phyloP scores from a whole-genome alignment of 1,139 yeast species.

The Yamadazyma diddensiae region DNA sequence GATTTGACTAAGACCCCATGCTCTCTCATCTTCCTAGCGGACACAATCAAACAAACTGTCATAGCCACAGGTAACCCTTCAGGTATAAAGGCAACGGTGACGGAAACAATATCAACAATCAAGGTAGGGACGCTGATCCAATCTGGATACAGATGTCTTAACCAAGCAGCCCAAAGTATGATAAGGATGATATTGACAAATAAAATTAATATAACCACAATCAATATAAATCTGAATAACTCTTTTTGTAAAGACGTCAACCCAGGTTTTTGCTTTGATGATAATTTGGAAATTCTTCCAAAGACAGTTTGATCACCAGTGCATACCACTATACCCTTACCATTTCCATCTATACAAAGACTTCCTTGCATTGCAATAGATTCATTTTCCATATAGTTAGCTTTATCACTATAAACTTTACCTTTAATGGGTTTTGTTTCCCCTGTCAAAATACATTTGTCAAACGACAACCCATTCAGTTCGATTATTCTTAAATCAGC shows the following conservation, averaged over 20 bases:
- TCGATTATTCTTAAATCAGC: slow-evolving; percentile 31
- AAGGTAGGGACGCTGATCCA: slow-evolving; percentile 34
- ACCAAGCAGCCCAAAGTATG: slow-evolving; percentile 49
- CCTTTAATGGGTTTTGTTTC: slow-evolving; percentile 28
- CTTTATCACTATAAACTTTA: slow-evolving; percentile 19
- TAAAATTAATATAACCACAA: slow-evolving; percentile 21
- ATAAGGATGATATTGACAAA: slow-evolving; percentile 21
- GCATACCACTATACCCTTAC: slow-evolving; percentile 29
- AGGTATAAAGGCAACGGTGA: slow-evolving; percentile 34
- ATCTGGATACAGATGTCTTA: slow-evolving; percentile 24
- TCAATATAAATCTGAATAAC: slow-evolving; percentile 26
- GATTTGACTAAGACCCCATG: slow-evolving; percentile 29
- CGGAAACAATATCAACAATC: slow-evolving; percentile 31
- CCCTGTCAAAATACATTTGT: slow-evolving; percentile 35
- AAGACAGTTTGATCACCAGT: slow-evolving; percentile 33
- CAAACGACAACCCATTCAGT: slow-evolving; percentile 28
- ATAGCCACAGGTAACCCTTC: slow-evolving; percentile 37
- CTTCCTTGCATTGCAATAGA: slow-evolving; percentile 49
- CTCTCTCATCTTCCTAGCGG: slow-evolving; percentile 29
- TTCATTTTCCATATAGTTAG: slow-evolving; percentile 42
- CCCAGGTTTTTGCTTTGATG: slow-evolving; percentile 28
- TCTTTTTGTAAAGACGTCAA: slow-evolving; percentile 32
- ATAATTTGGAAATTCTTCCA: slow-evolving; percentile 31
- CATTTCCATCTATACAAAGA: slow-evolving; percentile 28
- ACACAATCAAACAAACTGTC: slow-evolving; percentile 31